Evolutionary conservation across 75 land plant genomes (phyloP), one percentile per base, ranked within the genome.

Genomic region (Selaginella moellendorffii): DNA sequence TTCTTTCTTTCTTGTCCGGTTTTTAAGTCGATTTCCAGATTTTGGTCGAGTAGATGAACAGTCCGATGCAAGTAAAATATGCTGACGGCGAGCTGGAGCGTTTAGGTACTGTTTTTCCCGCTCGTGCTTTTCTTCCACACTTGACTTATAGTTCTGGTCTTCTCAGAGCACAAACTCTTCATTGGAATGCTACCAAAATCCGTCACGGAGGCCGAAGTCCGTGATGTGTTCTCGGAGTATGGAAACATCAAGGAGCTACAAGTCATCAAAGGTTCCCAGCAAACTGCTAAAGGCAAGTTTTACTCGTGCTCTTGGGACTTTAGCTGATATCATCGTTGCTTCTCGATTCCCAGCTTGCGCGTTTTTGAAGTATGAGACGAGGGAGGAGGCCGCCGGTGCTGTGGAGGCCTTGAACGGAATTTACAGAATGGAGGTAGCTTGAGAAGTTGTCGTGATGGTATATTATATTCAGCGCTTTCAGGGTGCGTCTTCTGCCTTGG

Each of bases 41-140:
- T 54, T 42, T 53, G 23, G 24, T 17, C 53, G 21, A 26, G 31
- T 83, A 92, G 97, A 88, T 92, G 9, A 77, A 92, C 52, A 88
- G 90, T 67, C 86, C 97, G 21, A 74, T 92, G 83, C 97, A 92
- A 85, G 97, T 92, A 64, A 92, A 92, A 68, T 92, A 92, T 80
- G 97, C 97, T 65, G 97, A 92, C 76, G 97, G 97, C 28, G 97
- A 92, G 70, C 68, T 92, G 79, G 97, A 92, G 76, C 79, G 95
- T 71, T 72, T 92, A 72, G 97, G 97, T 90, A 23, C 29, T 71
- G 22, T 36, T 21, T 68, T 62, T 9, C 26, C 30, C 65, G n/a
- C n/a, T n/a, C 31, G 29, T 31, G 27, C 29, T 64, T 25, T 70
- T 14, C 1, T 21, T n/a, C 24, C 23, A 65, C 14, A 25, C 8